Percentiles rank a stretch among this genome's conserved stretches.
These are phyloP conservation scores for Penicillium occitanis DNA, from an alignment of 2,329 filamentous ascomycete genomes.

Conservation along the genomic window DNA sequence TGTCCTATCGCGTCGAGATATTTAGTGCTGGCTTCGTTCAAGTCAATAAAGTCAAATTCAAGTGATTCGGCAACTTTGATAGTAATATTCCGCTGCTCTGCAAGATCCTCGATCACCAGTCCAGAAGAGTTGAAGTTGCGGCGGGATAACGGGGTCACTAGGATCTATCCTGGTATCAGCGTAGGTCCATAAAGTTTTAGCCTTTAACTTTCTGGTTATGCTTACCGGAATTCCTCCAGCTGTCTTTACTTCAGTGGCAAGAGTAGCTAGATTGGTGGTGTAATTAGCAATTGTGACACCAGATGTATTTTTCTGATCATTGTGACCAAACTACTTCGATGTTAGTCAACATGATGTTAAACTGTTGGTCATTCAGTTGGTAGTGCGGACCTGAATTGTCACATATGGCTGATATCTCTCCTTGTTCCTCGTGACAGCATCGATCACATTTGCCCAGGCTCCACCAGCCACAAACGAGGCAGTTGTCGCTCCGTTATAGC, in stretches of 20 bases:
- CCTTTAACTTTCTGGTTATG: background rate
- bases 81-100: slow-evolving; percentile 5
- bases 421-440: background rate
- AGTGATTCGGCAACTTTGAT: background rate
- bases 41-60: background rate
- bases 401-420: slow-evolving; percentile 2
- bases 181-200: background rate
- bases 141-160: slow-evolving; percentile 10
- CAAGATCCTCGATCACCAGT: background rate
- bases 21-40: slow-evolving; percentile 7
- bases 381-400: background rate
- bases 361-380: background rate
- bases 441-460: slow-evolving; percentile 11
- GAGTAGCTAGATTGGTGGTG: background rate
- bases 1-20: slow-evolving; percentile 10
- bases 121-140: slow-evolving; percentile 12
- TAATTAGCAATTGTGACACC: slow-evolving; percentile 3
- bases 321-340: slow-evolving; percentile 8
- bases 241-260: background rate
- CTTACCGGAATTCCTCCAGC: slow-evolving; percentile 2
- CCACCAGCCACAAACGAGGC: background rate
- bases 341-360: background rate
- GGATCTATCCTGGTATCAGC: background rate
- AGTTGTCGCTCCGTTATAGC: slow-evolving; percentile 12
- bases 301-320: slow-evolving; percentile 8